Evolutionary conservation across 352 stramenopile genomes (phyloP).

Genomic region (Pythium sukuiense): DNA sequence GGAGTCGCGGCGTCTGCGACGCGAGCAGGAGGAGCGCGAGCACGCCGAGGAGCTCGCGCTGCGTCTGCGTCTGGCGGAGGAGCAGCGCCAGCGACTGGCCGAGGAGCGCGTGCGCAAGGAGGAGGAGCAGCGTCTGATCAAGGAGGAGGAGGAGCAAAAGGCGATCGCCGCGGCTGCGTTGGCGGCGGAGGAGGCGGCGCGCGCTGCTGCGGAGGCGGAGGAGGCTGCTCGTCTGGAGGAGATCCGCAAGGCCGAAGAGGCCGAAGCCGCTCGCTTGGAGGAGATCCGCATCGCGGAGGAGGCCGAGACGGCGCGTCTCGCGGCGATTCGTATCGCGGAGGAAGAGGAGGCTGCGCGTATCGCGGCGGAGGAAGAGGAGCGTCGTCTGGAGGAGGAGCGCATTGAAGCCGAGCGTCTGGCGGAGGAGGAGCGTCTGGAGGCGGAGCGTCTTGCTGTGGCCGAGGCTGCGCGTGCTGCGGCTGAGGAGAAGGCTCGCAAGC

Average conservation of each 20-base stretch:
- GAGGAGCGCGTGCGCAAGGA: constrained; percentile 35
- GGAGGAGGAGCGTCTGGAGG: constrained; percentile 23
- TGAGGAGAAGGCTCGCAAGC: constrained; percentile 34
- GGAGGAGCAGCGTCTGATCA: constrained; percentile 15
- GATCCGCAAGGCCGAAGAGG: constrained; percentile 30
- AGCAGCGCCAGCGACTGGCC: constrained; percentile 38
- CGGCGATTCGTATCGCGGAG: constrained; percentile 24
- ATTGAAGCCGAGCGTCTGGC: constrained; percentile 28
- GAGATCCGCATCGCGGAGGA: constrained; percentile 28
- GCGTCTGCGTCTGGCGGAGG: constrained; percentile 49
- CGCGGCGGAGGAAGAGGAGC: constrained; percentile 35
- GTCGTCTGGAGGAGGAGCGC: constrained; percentile 21
- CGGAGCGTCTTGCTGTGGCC: constrained; percentile 21
- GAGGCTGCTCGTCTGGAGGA: constrained; percentile 28
- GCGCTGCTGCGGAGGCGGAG: constrained; percentile 32
- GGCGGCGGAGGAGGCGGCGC: constrained; percentile 40
- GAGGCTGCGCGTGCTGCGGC: constrained; percentile 28
- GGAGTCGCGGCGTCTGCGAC: constrained; percentile 72
- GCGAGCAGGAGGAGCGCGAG: constrained; percentile 75
- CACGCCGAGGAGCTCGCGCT: constrained; percentile 53
- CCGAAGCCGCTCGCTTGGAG: constrained; percentile 26
- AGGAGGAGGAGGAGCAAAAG: constrained; percentile 24
- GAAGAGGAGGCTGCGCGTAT: constrained; percentile 19
- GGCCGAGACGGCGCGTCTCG: constrained; percentile 23
- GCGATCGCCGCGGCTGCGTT: constrained; percentile 25